Conservation (phyloP, 176 grass and related monocot genomes). For the Puya raimondii region DNA sequence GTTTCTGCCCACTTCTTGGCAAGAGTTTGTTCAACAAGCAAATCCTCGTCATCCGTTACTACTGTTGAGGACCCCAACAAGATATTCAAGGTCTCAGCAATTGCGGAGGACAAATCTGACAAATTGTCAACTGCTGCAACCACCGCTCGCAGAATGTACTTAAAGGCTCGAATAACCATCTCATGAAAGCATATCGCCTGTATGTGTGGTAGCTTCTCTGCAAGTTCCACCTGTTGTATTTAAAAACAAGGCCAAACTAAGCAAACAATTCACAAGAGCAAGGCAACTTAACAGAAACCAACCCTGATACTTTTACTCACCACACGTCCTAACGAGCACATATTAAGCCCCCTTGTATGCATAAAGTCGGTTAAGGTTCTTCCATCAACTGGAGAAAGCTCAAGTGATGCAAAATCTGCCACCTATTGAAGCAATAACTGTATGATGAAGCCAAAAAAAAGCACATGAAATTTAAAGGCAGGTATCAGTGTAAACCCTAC, state of each 20-base stretch:
- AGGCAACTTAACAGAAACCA: conserved; percentile 9
- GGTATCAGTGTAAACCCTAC: conserved; percentile 35
- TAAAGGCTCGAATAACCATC: conserved; percentile 95
- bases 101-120: conserved; percentile 50
- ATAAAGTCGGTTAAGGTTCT: conserved; percentile 98
- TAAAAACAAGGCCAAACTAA: neutral
- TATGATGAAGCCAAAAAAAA: neutral
- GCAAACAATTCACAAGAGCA: conserved; percentile 2
- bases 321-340: conserved; percentile 82
- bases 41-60: conserved; percentile 35
- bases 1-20: conserved; percentile 67
- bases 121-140: conserved; percentile 73
- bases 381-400: conserved; percentile 98
- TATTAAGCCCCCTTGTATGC: conserved; percentile 91
- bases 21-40: conserved; percentile 38
- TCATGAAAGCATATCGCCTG: conserved; percentile 99
- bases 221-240: conserved; percentile 78
- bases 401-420: conserved; percentile 97
- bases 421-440: conserved; percentile 39
- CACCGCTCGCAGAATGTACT: conserved; percentile 80
- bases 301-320: conserved; percentile 34
- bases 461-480: neutral
- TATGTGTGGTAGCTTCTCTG: conserved; percentile 88
- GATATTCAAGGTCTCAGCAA: conserved; percentile 87
- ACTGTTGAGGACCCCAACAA: conserved; percentile 58